phyloP scores from a whole-genome alignment of 495 filamentous ascomycete species.

The Penicillium taxi region DNA sequence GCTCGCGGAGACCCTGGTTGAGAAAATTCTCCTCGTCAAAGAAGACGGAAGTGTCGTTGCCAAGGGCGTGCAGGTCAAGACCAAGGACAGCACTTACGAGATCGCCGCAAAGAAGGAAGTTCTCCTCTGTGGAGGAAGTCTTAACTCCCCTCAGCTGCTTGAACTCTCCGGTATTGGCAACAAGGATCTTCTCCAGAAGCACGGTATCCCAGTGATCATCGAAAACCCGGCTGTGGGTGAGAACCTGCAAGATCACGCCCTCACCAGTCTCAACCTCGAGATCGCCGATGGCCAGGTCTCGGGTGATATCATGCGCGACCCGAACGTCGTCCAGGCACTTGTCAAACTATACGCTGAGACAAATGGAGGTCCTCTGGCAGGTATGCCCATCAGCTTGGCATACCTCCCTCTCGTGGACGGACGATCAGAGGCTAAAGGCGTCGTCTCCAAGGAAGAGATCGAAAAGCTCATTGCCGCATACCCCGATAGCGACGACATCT shows the following conservation, averaged over 20 bases:
- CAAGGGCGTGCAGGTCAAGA: slow-evolving; percentile 32
- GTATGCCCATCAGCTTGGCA: slow-evolving; percentile 31
- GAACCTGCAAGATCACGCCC: slow-evolving; percentile 38
- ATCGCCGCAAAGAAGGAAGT: slow-evolving; percentile 47
- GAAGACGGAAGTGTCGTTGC: slow-evolving; percentile 14
- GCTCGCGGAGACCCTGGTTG: slow-evolving; percentile 36
- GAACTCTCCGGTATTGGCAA: slow-evolving; percentile 53
- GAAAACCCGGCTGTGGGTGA: slow-evolving; percentile 36
- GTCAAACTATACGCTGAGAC: slow-evolving; percentile 29
- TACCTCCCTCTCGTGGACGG: slow-evolving; percentile 36
- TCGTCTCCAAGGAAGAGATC: slow-evolving; percentile 18
- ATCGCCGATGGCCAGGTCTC: slow-evolving; percentile 33
- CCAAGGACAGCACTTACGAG: slow-evolving; percentile 14
- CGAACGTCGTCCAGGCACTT: slow-evolving; percentile 24
- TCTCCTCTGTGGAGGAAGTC: slow-evolving; percentile 46
- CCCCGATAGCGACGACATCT: slow-evolving; percentile 10
- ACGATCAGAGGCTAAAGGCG: too few species aligned
- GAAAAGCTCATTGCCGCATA: slow-evolving; percentile 18
- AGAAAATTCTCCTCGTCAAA: slow-evolving; percentile 29
- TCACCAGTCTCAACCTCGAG: slow-evolving; percentile 28
- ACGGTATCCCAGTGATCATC: slow-evolving; percentile 28
- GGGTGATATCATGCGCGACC: slow-evolving; percentile 36
- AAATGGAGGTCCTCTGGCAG: slow-evolving; percentile 28
- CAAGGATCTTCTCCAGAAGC: slow-evolving; percentile 15
- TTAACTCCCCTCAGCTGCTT: slow-evolving; percentile 47